Evolutionary conservation across 345 rosid species (phyloP).

Genomic region (Corymbia maculata): DNA sequence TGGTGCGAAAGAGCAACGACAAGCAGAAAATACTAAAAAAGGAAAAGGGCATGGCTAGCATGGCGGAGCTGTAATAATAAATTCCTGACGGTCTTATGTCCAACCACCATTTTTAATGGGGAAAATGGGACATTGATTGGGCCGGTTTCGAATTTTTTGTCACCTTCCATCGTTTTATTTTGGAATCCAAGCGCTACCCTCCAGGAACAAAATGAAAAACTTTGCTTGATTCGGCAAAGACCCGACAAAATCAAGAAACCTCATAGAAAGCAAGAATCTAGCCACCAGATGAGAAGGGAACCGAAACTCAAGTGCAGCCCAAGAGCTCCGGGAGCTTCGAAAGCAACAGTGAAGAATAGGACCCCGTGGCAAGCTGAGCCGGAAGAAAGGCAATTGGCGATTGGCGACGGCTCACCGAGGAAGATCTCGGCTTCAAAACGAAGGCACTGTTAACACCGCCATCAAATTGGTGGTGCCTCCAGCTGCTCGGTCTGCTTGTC

Average conservation of each 20-base stretch:
- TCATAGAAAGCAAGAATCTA: neutral
- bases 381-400: conserved; percentile 66
- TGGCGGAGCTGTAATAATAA: neutral
- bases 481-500: conserved; percentile 56
- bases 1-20: neutral
- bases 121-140: neutral
- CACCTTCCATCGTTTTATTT: neutral
- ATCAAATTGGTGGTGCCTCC: conserved; percentile 20
- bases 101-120: neutral
- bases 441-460: conserved; percentile 3
- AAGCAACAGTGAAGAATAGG: conserved; percentile 7
- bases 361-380: conserved; percentile 39
- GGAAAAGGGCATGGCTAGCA: neutral
- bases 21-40: neutral
- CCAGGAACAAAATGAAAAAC: neutral
- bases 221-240: conserved; percentile 22
- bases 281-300: neutral
- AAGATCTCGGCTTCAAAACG: conserved; percentile 67
- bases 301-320: conserved; percentile 38
- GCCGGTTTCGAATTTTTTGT: neutral
- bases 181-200: neutral
- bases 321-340: conserved; percentile 84
- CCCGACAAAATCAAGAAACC: neutral
- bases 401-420: conserved; percentile 61
- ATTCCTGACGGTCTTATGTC: neutral